Percentiles rank a stretch among this genome's conserved stretches.
These are phyloP conservation scores for Leptographium flavum DNA, from an alignment of 2,329 filamentous ascomycete genomes.

Conservation along the genomic window DNA sequence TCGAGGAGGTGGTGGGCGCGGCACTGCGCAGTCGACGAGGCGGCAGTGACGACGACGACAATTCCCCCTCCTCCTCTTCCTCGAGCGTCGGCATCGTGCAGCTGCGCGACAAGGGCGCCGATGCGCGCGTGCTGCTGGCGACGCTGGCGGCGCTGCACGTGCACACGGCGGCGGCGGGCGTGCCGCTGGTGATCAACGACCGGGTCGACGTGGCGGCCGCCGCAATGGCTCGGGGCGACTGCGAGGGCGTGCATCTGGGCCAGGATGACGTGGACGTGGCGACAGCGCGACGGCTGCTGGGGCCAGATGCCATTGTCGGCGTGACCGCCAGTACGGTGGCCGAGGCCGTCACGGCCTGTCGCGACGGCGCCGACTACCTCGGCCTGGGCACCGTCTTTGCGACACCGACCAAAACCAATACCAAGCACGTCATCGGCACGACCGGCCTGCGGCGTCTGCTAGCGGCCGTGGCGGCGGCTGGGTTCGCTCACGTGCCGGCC, in stretches of 20 bases:
- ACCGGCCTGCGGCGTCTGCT: slow-evolving; percentile 57
- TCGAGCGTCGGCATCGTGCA: slow-evolving; percentile 51
- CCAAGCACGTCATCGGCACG: slow-evolving; percentile 66
- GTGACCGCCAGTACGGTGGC: slow-evolving; percentile 65
- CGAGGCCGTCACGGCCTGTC: slow-evolving; percentile 59
- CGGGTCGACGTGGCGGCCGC: slow-evolving; percentile 79
- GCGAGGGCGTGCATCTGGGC: slow-evolving; percentile 86
- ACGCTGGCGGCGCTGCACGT: slow-evolving; percentile 57
- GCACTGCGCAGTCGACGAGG: slow-evolving; percentile 46
- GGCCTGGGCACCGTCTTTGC: slow-evolving; percentile 84
- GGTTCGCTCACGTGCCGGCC: slow-evolving; percentile 35
- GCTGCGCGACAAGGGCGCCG: slow-evolving; percentile 75
- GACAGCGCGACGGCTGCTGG: slow-evolving; percentile 58
- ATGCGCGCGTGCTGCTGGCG: slow-evolving; percentile 57
- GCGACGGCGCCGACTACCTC: slow-evolving; percentile 74
- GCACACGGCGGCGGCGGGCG: slow-evolving; percentile 47
- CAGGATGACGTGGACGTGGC: slow-evolving; percentile 65
- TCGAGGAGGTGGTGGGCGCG: slow-evolving; percentile 59
- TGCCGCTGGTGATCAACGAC: slow-evolving; percentile 88
- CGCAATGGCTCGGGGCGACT: slow-evolving; percentile 68
- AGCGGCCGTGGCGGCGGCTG: slow-evolving; percentile 36
- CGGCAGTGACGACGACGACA: neutral
- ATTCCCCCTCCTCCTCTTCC: too few relatives aligned
- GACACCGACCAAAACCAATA: slow-evolving; percentile 55
- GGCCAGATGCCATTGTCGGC: slow-evolving; percentile 68